These are phyloP conservation scores for Aquilaria yunnanensis DNA, from an alignment of 345 rosid species.

Conservation along the genomic window DNA sequence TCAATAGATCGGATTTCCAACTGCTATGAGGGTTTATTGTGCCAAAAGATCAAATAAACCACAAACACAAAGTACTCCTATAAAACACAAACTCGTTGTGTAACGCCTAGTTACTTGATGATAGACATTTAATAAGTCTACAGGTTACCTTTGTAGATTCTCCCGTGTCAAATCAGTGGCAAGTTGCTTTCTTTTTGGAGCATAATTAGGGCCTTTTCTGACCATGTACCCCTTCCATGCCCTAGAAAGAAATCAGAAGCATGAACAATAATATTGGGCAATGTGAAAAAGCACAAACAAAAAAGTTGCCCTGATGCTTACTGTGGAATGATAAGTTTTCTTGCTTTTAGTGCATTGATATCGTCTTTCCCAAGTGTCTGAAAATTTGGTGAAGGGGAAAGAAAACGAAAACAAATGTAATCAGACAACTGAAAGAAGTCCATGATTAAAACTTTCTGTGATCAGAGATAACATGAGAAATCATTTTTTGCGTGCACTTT, in stretches of 20 bases:
- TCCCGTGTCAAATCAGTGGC: constrained; percentile 92
- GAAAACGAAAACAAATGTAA: constrained; percentile 9
- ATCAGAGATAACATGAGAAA: too few relatives aligned
- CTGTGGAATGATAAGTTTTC: constrained; percentile 73
- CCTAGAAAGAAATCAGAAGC: constrained; percentile 27
- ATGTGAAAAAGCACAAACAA: background rate
- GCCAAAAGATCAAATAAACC: too few relatives aligned
- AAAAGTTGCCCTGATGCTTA: constrained; percentile 23
- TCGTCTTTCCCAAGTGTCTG: constrained; percentile 63
- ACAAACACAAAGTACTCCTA: too few relatives aligned
- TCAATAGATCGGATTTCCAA: too few relatives aligned
- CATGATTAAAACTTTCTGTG: constrained; percentile 1
- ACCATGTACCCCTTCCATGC: constrained; percentile 80
- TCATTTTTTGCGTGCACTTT: too few relatives aligned
- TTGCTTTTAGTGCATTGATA: constrained; percentile 56
- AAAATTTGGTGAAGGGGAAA: too few relatives aligned
- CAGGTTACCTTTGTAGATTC: constrained; percentile 62
- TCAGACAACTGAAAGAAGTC: background rate
- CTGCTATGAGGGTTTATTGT: too few relatives aligned
- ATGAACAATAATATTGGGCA: background rate
- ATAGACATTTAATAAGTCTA: background rate
- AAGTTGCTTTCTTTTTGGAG: constrained; percentile 64
- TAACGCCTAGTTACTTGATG: too few relatives aligned
- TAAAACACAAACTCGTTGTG: too few relatives aligned
- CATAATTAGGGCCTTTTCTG: constrained; percentile 75